A percentile compares a stretch with the other conserved stretches of the same genome.
These are phyloP conservation scores for Centella asiatica DNA, from an alignment of 129 eudicot genomes.

Conservation along the genomic window DNA sequence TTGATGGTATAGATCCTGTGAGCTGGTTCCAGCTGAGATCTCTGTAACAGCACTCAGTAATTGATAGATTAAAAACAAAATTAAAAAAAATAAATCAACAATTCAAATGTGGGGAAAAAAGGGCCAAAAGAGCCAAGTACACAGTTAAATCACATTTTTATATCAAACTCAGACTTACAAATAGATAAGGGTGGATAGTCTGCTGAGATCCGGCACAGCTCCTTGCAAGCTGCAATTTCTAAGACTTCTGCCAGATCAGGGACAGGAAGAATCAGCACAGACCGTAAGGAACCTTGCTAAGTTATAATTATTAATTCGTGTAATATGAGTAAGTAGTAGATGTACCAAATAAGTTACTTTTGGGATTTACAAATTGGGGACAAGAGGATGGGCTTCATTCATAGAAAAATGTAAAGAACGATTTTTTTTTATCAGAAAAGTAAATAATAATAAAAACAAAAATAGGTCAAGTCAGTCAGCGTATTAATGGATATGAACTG, in stretches of 20 bases:
- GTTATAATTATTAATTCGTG: too few relatives aligned
- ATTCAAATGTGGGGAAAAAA: background rate
- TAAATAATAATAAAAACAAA: too few relatives aligned
- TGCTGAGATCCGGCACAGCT: conserved; percentile 58
- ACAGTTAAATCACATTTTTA: background rate
- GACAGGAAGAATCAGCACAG: conserved; percentile 6
- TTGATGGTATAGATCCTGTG: conserved; percentile 49
- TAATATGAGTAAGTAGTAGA: too few relatives aligned
- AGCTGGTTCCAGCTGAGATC: conserved; percentile 70
- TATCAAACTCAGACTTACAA: conserved; percentile 33
- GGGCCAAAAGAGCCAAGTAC: background rate
- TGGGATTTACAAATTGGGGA: too few relatives aligned
- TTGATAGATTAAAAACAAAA: background rate
- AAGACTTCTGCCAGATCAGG: conserved; percentile 47
- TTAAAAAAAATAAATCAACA: too few relatives aligned
- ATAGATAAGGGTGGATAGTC: conserved; percentile 38
- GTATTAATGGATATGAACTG: too few relatives aligned
- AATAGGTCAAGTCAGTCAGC: too few relatives aligned
- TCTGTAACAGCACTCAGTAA: conserved; percentile 27
- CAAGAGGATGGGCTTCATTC: too few relatives aligned
- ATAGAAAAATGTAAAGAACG: too few relatives aligned
- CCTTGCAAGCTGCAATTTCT: conserved; percentile 82
- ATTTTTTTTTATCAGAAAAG: too few relatives aligned
- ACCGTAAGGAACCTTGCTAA: too few relatives aligned
- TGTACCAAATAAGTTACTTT: too few relatives aligned